Conservation (phyloP, 177 flowering plant genomes). For the Vitis hybrid region DNA sequence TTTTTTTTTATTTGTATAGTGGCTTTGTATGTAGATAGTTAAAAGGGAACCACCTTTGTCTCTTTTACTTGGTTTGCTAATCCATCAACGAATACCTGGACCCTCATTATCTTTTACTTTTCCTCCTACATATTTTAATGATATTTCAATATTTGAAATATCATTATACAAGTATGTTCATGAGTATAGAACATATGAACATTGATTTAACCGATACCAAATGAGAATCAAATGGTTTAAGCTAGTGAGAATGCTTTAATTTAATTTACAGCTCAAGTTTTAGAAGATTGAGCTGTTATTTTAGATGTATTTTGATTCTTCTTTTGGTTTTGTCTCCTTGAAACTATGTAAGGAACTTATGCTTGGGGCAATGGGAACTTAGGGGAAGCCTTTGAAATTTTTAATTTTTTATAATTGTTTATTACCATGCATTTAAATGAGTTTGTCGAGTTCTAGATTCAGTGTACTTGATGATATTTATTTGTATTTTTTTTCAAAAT, state of each 20-base stretch:
- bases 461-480: too few relatives aligned
- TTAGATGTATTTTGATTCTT: background rate
- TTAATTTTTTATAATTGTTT: background rate
- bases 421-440: too few relatives aligned
- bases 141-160: too few relatives aligned
- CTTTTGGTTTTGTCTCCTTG: slow-evolving; percentile 11
- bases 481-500: too few relatives aligned
- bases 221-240: background rate
- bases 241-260: background rate
- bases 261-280: background rate
- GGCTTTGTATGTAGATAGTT: slow-evolving; percentile 2
- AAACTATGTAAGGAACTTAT: slow-evolving; percentile 7
- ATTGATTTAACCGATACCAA: background rate
- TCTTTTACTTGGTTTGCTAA: slow-evolving; percentile 9
- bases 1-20: background rate
- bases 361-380: background rate
- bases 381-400: background rate
- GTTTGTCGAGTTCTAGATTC: too few relatives aligned
- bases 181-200: background rate
- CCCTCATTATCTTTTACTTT: background rate
- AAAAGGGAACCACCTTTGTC: slow-evolving; percentile 9
- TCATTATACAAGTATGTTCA: too few relatives aligned
- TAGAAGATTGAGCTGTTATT: background rate
- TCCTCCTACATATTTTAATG: background rate
- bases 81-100: background rate